These are phyloP conservation scores for Ophiosphaerella herpotricha DNA, from an alignment of 2,329 filamentous ascomycete species.

Conservation along the genomic window DNA sequence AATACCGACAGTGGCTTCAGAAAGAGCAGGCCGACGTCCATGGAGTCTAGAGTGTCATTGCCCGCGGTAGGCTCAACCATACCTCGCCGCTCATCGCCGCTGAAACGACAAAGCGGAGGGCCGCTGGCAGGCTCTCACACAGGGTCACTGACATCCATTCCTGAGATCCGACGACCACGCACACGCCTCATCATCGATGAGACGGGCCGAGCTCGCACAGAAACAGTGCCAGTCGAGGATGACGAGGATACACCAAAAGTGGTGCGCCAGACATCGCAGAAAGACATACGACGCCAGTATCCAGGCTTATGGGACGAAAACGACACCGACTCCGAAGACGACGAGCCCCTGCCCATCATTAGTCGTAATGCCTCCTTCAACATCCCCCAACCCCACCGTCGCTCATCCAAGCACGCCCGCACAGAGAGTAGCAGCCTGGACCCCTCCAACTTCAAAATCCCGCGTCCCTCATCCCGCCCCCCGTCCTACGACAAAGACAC, in stretches of 20 bases:
- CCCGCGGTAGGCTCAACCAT: constrained; percentile 35
- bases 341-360: constrained; percentile 34
- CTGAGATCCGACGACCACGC: constrained; percentile 49
- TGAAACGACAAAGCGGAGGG: constrained; percentile 51
- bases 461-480: constrained; percentile 38
- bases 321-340: constrained; percentile 45
- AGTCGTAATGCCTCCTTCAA: constrained; percentile 45
- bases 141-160: constrained; percentile 51
- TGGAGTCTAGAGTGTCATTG: constrained; percentile 35
- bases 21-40: constrained; percentile 30
- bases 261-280: constrained; percentile 27
- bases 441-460: constrained; percentile 38
- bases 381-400: constrained; percentile 36
- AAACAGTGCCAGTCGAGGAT: constrained; percentile 47
- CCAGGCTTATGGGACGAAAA: constrained; percentile 51
- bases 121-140: constrained; percentile 30
- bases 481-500: constrained; percentile 35
- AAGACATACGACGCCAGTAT: constrained; percentile 45
- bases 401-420: constrained; percentile 43
- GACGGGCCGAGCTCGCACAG: constrained; percentile 53
- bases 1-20: constrained; percentile 52
- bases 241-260: constrained; percentile 38
- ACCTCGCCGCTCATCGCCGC: constrained; percentile 51
- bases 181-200: constrained; percentile 55
- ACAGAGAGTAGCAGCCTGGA: constrained; percentile 35